These are phyloP conservation scores for Scutellaria baicalensis DNA, from an alignment of 257 asterid species.

Conservation along the genomic window DNA sequence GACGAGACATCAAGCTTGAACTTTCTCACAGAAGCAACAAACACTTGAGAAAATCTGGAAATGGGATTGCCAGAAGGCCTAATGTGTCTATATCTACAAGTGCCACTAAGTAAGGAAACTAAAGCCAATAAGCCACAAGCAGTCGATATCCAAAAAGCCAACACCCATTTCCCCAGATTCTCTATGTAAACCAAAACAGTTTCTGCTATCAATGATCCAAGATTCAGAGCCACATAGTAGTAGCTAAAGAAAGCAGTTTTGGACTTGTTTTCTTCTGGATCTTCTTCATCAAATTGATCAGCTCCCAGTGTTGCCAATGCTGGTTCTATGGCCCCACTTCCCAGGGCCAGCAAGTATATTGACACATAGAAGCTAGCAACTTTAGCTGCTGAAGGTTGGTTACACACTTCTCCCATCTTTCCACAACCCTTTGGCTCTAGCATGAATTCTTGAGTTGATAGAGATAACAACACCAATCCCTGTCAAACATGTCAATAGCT, in stretches of 20 bases:
- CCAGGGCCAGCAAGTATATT: slow-evolving; percentile 62
- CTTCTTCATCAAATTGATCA: slow-evolving; percentile 79
- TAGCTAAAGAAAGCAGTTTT: slow-evolving; percentile 61
- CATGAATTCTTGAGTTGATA: slow-evolving; percentile 61
- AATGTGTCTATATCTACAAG: slow-evolving; percentile 45
- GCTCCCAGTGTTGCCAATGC: slow-evolving; percentile 82
- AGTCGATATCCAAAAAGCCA: slow-evolving; percentile 87
- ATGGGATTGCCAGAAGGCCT: slow-evolving; percentile 63
- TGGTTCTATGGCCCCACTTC: slow-evolving; percentile 88
- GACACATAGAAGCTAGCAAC: slow-evolving; percentile 56
- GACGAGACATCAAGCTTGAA: slow-evolving; percentile 31
- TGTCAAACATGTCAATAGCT: slow-evolving; percentile 8
- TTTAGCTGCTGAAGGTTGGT: slow-evolving; percentile 42
- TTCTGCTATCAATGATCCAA: slow-evolving; percentile 75
- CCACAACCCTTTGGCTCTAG: slow-evolving; percentile 77
- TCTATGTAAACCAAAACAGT: slow-evolving; percentile 59
- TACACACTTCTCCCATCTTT: slow-evolving; percentile 38
- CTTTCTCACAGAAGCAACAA: slow-evolving; percentile 62
- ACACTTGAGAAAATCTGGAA: slow-evolving; percentile 58
- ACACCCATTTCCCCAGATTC: slow-evolving; percentile 58
- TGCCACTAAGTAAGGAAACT: slow-evolving; percentile 44
- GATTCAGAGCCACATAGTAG: slow-evolving; percentile 65
- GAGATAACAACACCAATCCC: slow-evolving; percentile 61
- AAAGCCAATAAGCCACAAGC: slow-evolving; percentile 54
- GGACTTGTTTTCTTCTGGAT: slow-evolving; percentile 49